Evolutionary conservation across 768 basidiomycete species (phyloP).

Genomic region (Podaxis pistillaris): DNA sequence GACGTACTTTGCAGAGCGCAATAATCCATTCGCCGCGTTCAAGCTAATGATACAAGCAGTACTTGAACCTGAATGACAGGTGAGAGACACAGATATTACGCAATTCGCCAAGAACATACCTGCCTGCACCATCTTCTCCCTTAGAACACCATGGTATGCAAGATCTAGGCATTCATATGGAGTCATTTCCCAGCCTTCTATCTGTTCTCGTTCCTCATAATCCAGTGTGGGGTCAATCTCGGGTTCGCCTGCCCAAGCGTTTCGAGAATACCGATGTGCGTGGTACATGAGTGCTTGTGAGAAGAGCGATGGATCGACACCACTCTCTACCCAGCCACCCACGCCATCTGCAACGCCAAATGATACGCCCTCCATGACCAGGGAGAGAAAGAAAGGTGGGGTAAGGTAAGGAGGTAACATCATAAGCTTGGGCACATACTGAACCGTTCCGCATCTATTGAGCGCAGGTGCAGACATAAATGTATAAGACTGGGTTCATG

Average conservation of each 20-base stretch:
- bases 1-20: constrained; percentile 77
- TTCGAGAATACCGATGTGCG: constrained; percentile 67
- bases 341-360: constrained; percentile 92
- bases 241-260: constrained; percentile 81
- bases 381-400: constrained; percentile 24
- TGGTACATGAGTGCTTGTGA: constrained; percentile 91
- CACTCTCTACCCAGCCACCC: constrained; percentile 84
- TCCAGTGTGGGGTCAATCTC: constrained; percentile 79
- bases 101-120: constrained; percentile 42
- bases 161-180: constrained; percentile 70
- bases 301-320: constrained; percentile 87
- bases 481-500: not conserved
- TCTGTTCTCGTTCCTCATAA: constrained; percentile 60
- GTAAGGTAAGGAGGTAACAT: constrained; percentile 13
- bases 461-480: not conserved
- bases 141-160: constrained; percentile 68
- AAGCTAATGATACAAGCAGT: constrained; percentile 77
- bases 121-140: constrained; percentile 65
- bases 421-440: constrained; percentile 47
- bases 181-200: constrained; percentile 77
- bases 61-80: constrained; percentile 63
- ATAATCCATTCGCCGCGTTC: constrained; percentile 69
- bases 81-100: constrained; percentile 5
- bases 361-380: constrained; percentile 58
- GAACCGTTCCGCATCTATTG: constrained; percentile 74